Evolutionary conservation across 2,329 filamentous ascomycete genomes (phyloP), one percentile per base, ranked within the genome.

Genomic region (Xylaria sp.): DNA sequence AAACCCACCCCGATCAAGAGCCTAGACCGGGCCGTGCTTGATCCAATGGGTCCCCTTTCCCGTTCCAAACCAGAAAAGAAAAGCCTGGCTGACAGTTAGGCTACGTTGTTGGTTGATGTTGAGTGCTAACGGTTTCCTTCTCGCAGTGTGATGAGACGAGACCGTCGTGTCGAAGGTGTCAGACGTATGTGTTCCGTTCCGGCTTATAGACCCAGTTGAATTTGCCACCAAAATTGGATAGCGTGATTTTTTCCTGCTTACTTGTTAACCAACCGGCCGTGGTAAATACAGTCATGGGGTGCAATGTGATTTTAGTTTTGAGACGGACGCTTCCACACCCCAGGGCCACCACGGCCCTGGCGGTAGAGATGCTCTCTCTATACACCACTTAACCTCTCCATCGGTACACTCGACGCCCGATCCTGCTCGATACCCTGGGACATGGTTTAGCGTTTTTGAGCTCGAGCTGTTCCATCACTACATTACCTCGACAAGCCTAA

Each of bases 381-480:
- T 67, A 48, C 66, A 63, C 23, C 71, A 71, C 23, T 60, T 66
- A 34, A 63, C 71, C 4, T 70, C 72, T 15, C 72, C 72, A 7
- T 59, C 66, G 28, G 60, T 62, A 25, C 23, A 57, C 36, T 65
- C 68, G 10, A 61, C 66, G 18, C 59, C 58, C 1, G 58, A 70
- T 23, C n/a, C 48, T 23, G 60, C 53, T 36, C 63, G 53, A 15
- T 39, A 64, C 15, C 66, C 70, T 48, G n/a, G 59, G 7, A 60
- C 68, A 23, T 73, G 71, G 69, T 72, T 74, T 25, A 76, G 66
- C 50, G 76, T 66, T 46, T 72, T 81, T 12, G 83, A 87, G 53
- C 78, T 87, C 9, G 84, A 87, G 70, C 80, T 88, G 1, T 77
- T 88, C 7, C 84, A 87, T 72, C 84, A 87, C 75, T 87, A 81